Evolutionary conservation across 805 yeast genomes (phyloP).

Genomic region (Torulaspora gathmanii): DNA sequence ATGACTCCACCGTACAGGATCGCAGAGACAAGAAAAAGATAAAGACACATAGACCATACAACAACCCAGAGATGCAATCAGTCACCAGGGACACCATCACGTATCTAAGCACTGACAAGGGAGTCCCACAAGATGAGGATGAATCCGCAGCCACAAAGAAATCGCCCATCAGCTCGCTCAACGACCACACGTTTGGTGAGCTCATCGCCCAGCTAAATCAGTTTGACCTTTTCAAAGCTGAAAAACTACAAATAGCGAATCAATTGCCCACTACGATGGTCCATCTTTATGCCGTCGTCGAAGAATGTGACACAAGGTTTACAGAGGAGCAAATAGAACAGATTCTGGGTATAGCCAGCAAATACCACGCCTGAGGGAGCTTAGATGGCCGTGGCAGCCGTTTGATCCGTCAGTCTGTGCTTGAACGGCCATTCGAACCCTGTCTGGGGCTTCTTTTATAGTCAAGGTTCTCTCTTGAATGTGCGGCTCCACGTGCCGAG

Average conservation of each 20-base stretch:
- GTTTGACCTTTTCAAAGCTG: conserved; percentile 70
- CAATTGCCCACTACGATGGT: conserved; percentile 77
- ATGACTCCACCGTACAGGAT: conserved; percentile 13
- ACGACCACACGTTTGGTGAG: conserved; percentile 31
- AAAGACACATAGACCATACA: conserved; percentile 28
- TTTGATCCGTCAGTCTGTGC: too few species aligned
- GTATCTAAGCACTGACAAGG: conserved; percentile 25
- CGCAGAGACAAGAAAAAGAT: conserved; percentile 25
- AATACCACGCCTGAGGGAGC: not conserved
- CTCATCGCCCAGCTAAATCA: conserved; percentile 32
- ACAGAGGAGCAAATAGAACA: conserved; percentile 58
- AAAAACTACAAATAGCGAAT: conserved; percentile 77
- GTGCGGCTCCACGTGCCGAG: not conserved
- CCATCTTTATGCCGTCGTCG: conserved; percentile 71
- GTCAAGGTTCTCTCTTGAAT: not conserved
- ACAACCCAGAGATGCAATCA: conserved; percentile 36
- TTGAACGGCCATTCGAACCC: too few species aligned
- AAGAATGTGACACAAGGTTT: conserved; percentile 88
- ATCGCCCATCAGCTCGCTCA: conserved; percentile 29
- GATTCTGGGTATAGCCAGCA: conserved; percentile 52
- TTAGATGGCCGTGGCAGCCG: too few species aligned
- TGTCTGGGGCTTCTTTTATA: too few species aligned
- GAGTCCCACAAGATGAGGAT: conserved; percentile 17
- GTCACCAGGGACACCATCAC: conserved; percentile 35
- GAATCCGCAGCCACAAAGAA: conserved; percentile 14